Conservation (phyloP, 306 rosid species). For the Cicer yamashitae region DNA sequence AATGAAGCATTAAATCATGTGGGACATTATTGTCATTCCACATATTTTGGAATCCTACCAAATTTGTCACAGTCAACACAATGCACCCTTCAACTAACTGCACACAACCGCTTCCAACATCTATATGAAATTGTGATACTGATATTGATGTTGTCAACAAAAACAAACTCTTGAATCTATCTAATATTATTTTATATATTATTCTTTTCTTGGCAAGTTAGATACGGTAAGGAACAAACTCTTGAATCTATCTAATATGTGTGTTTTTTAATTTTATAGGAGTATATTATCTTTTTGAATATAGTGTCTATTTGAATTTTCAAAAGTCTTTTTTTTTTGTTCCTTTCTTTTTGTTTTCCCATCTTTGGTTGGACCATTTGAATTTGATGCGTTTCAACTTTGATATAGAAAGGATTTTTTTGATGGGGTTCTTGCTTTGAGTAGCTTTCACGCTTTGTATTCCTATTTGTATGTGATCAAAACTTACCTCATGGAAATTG, state of each 20-base stretch:
- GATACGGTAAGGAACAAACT: conserved; percentile 7
- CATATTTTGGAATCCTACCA: background rate
- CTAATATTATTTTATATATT: background rate
- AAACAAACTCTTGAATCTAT: background rate
- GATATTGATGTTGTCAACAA: background rate
- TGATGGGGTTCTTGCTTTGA: conserved; percentile 24
- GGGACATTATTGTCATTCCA: conserved; percentile 19
- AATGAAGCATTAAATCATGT: background rate
- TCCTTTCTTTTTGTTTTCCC: background rate
- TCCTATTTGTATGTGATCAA: conserved; percentile 24
- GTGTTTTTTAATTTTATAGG: background rate
- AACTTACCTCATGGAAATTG: background rate
- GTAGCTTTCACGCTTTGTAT: conserved; percentile 17
- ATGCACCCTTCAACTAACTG: background rate
- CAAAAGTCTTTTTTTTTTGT: background rate
- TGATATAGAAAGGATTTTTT: background rate
- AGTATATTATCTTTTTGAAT: background rate
- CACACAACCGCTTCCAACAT: conserved; percentile 25
- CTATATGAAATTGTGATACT: background rate
- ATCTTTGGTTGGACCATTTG: conserved; percentile 1
- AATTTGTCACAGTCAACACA: conserved; percentile 3
- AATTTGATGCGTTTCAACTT: background rate
- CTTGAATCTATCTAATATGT: background rate
- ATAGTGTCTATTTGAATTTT: conserved; percentile 10
- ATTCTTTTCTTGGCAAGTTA: background rate